Evolutionary conservation across 345 rosid genomes (phyloP), one percentile per base, ranked within the genome.

Genomic region (Linum tenue): DNA sequence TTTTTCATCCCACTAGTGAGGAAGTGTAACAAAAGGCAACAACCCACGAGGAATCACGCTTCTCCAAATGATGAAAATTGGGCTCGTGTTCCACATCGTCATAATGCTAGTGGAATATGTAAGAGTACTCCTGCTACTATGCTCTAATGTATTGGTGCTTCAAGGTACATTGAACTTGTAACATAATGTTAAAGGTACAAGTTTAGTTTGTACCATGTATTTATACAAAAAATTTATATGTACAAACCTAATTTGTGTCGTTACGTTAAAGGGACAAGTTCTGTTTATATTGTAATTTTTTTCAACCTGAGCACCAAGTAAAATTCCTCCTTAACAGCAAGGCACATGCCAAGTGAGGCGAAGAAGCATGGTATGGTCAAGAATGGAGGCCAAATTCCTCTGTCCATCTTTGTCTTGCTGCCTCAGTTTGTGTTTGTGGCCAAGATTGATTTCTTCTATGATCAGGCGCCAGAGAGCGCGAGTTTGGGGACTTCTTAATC

Each of bases 391-490:
- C 65, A 74, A 60, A 65, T 91, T 37, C 89, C 92, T 4, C 44
- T 81, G 67, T 77, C 83, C 0, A 84, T 91, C 48, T 89, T 91
- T 70, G 55, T 83, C 56, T 55, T 91, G 56, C 90, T 91, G 58
- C 98, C 96, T 37, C 95, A 91, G 42, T 89, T 86, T 62, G 65
- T 82, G 39, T 86, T 91, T 5, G 94, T 88, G 4, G 84, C 92
- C 7, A 88, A 88, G 84, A 72, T 90, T 7, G 95, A 88, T 68
- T 86, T 88, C 80, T 94, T 90, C 81, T 94, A 88, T 37, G 99
- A 92, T 64, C 97, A 92, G 65, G 95, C 97, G 9, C 97, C 96
- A 0, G 97, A 88, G 55, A 75, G 86, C 73, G 90, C 86, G 98
- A 92, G 97, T 69, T 86, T 88, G 1, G 98, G 96, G 3, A 90